Evolutionary conservation across 1,284 basidiomycete genomes (phyloP), one percentile per base, ranked within the genome.

Genomic region (Sporisorium iseilematis-ciliati): DNA sequence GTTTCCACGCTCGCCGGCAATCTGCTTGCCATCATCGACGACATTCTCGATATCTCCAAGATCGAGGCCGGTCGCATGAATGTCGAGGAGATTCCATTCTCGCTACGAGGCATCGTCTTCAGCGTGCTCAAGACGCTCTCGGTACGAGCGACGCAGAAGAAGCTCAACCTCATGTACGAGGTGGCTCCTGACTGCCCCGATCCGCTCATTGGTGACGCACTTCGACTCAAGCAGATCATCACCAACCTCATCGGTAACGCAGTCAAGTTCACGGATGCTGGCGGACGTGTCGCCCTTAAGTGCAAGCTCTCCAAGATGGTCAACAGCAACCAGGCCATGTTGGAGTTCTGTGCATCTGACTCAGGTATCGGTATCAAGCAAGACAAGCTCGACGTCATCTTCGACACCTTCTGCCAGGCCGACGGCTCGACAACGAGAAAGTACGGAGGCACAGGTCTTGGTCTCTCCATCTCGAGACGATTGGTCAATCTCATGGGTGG

Each of bases 281-380:
- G 94, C 83, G 97, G 97, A 1, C 91, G 94, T 70, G 96, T 99
- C 40, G 93, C 94, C 4, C 89, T 99, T 26, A 94, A 91, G 84
- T 95, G 92, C 77, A 88, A 94, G 49, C 86, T 95, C 54, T 87
- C 93, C 45, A 83, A 81, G 40, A 85, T 87, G 61, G 86, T 83
- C 89, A 92, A 79, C 90, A 92, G 77, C 90, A 92, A 79, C 88
- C 90, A 79, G 92, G 95, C 52, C 16, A 93, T 94, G 57, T 88
- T 99, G 33, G 94, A 98, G 87, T 97, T 99, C 88, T 97, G 95
- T 84, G 96, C 99, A 14, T 92, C 92, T 57, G 97, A 99, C 85
- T 97, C 95, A 1, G 97, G 97, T 75, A 99, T 99, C 82, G 97
- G 97, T 69, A 99, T 99, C 86, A 95, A 97, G 79, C 95, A 95